Evolutionary conservation across 2,329 filamentous ascomycete genomes (phyloP), one percentile per base, ranked within the genome.

Genomic region (Nothomitra cinnamomea): DNA sequence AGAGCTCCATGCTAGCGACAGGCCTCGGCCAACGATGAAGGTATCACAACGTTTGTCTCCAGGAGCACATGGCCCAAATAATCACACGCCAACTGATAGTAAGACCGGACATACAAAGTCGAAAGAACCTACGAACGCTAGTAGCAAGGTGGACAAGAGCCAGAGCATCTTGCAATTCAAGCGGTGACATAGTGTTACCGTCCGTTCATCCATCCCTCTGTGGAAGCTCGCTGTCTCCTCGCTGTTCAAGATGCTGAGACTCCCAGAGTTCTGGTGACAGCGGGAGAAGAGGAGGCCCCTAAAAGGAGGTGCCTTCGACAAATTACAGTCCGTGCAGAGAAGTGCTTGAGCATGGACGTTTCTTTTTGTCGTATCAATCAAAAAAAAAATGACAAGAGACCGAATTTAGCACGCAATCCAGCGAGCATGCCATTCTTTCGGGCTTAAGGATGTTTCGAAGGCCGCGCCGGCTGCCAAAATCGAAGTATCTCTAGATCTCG

Each of bases 1-100:
- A 68, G 85, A 90, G 60, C 73, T 98, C 28, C 82, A 89, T 58
- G 28, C 45, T 22, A 49, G 22, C 12, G 36, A 28, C 49, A 4
- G 12, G 10, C 19, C 49, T 25, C 25, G 21, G 19, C n/a, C 24
- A 4, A 52, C 49, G 17, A n/a, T 17, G 36, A 22, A 28, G 32
- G 49, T 36, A 8, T 36, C 28, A 35, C 49, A 28, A 19, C 5
- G 45, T 25, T 32, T 32, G 28, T 22, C 32, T 35, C 49, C 28
- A 13, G 15, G 19, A n/a, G 15, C 12, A 42, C 28, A 22, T n/a
- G 28, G 12, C 24, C 49, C 24, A 36, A 38, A 19, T n/a, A 13
- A 28, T 42, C 12, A 12, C 15, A 38, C n/a, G 21, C 49, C 21
- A 22, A 42, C 7, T 22, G 49, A 12, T 5, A 25, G 5, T n/a